Evolutionary conservation across 2,329 filamentous ascomycete genomes (phyloP), one percentile per base, ranked within the genome.

Genomic region (Corynespora cassiicola): DNA sequence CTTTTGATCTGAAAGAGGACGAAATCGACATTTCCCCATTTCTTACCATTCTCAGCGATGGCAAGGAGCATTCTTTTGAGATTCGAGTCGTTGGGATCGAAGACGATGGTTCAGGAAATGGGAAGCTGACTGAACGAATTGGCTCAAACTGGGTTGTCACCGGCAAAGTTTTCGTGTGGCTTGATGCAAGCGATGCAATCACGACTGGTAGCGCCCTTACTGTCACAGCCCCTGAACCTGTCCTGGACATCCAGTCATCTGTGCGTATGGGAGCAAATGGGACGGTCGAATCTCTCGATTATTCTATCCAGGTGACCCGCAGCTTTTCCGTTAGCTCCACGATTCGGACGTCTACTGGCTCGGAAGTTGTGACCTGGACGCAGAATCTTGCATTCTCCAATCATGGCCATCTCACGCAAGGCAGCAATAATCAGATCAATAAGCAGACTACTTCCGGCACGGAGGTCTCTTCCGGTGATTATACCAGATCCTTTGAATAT

Each of bases 21-120:
- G 86, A 94, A 61, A 88, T 95, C 46, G 89, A 95, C 57, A 83
- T 95, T 31, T 86, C 87, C 2, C 84, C 88, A 0, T 94, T 86
- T 74, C 72, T 94, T 3, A 81, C 86, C 0, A 42, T 86, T 1
- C 74, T 94, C 1, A 84, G 80, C 47, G 83, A 91, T 53, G 85
- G 83, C 0, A 52, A 72, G 2, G 51, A 74, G 6, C 87, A 92
- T 61, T 81, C 71, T 0, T 88, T 92, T 57, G 77, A 81, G 36
- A 82, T 95, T 32, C 73, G 76, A 14, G 77, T 94, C 4, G 76
- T 77, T 0, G 87, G 87, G 0, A 70, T 91, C 7, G 67, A 82
- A 29, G 81, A 88, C 47, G 69, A 78, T 37, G 74, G 73, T 1
- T 61, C 69, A 9, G 75, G 74, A 6, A 66, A 60, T 14, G 78